These are phyloP conservation scores for Herpetospermum pedunculosum DNA, from an alignment of 306 rosid genomes.

Conservation along the genomic window DNA sequence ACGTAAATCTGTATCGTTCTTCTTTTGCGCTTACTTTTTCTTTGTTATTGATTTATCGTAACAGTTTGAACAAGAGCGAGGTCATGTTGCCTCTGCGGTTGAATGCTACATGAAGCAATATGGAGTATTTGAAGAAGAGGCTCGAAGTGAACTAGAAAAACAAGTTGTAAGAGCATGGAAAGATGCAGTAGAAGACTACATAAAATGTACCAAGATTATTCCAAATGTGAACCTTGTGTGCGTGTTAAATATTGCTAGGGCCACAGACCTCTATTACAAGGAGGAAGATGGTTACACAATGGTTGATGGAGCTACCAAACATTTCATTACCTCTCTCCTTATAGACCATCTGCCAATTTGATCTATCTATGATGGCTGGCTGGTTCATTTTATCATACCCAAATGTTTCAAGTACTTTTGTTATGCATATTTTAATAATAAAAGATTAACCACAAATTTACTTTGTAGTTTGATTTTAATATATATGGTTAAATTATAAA, in stretches of 20 bases:
- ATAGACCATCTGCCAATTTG: background rate
- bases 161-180: background rate
- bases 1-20: too few species aligned
- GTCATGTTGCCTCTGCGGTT: background rate
- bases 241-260: background rate
- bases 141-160: background rate
- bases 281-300: background rate
- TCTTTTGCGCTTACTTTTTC: too few species aligned
- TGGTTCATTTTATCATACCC: background rate
- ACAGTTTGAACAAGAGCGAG: conserved; percentile 1
- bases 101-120: background rate
- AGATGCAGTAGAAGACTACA: background rate
- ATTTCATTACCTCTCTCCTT: background rate
- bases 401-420: too few species aligned
- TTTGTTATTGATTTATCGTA: too few species aligned
- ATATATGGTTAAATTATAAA: too few species aligned
- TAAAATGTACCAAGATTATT: background rate
- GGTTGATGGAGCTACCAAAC: background rate
- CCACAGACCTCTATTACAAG: background rate
- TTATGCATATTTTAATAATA: too few species aligned
- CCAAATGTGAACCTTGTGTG: background rate
- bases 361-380: background rate
- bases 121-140: background rate
- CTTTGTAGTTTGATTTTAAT: too few species aligned
- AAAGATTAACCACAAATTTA: too few species aligned